phyloP scores from a whole-genome alignment of 495 filamentous ascomycete species.

The Pyrenula aspistea region DNA sequence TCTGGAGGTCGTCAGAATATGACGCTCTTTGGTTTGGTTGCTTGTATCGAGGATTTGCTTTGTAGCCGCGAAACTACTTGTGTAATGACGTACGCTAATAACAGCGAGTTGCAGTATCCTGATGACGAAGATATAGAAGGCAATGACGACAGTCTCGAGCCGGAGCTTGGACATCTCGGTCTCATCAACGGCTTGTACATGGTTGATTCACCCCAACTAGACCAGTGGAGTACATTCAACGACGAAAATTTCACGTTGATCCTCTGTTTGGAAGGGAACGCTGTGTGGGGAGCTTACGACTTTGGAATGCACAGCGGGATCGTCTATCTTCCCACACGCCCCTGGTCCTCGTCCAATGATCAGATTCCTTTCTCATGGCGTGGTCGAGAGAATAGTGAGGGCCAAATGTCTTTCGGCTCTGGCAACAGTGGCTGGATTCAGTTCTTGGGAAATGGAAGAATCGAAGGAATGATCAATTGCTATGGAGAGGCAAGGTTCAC shows the following conservation, averaged over 20 bases:
- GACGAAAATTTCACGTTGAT: slow-evolving; percentile 2
- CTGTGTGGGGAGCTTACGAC: slow-evolving; percentile 14
- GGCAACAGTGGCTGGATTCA: not conserved
- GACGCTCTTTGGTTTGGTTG: no score
- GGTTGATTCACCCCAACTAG: not conserved
- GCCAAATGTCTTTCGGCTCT: not conserved
- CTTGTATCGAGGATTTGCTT: no score
- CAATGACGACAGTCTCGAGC: no score
- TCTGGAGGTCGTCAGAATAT: no score
- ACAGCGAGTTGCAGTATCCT: no score
- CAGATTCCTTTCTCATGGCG: slow-evolving; percentile 1
- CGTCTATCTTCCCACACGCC: slow-evolving; percentile 5
- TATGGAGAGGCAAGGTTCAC: not conserved
- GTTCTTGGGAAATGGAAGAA: not conserved
- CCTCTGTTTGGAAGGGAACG: slow-evolving; percentile 9
- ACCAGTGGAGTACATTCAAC: not conserved
- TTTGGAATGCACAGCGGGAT: slow-evolving; percentile 14
- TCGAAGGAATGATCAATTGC: slow-evolving; percentile 1
- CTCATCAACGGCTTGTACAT: slow-evolving; percentile 2
- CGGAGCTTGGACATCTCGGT: not conserved
- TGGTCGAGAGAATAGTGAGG: slow-evolving; percentile 2
- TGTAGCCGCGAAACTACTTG: no score
- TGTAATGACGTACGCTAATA: no score
- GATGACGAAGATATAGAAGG: no score
- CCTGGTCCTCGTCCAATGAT: not conserved